Evolutionary conservation across 2,329 filamentous ascomycete genomes (phyloP), one percentile per base, ranked within the genome.

Genomic region (Fusarium paranaense): DNA sequence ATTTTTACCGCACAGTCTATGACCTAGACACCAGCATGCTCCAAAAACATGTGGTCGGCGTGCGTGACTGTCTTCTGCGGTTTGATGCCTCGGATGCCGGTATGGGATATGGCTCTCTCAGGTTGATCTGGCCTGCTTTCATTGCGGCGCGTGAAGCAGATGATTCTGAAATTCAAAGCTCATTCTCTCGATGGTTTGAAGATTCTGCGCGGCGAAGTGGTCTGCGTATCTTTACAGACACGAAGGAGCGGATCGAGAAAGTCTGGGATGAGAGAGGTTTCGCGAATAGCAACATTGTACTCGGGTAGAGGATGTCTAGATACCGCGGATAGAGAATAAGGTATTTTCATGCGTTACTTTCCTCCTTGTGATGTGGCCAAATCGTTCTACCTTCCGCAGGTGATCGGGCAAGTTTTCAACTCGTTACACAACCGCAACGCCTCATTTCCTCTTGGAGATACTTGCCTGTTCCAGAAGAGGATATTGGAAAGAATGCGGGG

Each of bases 81-180:
- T 75, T 75, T 52, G 70, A 75, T 2, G 64, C 25, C 3, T 56
- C 62, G 0, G 66, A 73, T 40, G 69, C 66, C 0, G 72, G 67
- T 0, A 66, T 67, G 66, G 73, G 69, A 0, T 75, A 71, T 2
- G 73, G 72, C 0, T 70, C 72, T 7, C 22, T 75, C 37, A 57
- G 72, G 7, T 11, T 75, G 6, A 69, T 73, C 3, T 75, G 73
- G 73, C 72, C 73, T 25, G 73, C 73, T 0, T 75, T 68, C 14
- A 66, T 75, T 2, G 70, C 72, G 1, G 73, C 67, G 2, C 68
- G 64, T 27, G 73, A 75, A 6, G 52, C 72, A 2, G 52, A 69
- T 2, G 67, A 75, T 35, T 0, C 8, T 9, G 22, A 40, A 18
- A 40, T 69, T 6, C 10, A 72, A 1, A 56, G 3, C 2, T 70